These are phyloP conservation scores for Trypanosomatidae sp. DNA, from an alignment of 208 protist genomes.

Conservation along the genomic window DNA sequence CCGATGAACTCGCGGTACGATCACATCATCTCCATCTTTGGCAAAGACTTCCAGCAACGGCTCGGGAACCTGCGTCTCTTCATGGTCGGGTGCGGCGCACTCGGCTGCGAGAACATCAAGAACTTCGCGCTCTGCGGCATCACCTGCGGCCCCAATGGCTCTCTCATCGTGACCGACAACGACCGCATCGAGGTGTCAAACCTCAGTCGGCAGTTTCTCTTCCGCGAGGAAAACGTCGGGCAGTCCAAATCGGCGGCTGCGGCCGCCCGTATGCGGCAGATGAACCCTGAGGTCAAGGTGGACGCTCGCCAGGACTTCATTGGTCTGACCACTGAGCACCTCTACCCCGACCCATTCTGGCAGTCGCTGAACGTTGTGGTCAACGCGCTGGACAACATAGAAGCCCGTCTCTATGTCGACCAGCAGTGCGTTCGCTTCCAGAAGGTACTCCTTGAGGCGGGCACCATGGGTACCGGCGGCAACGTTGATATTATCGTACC, in stretches of 20 bases:
- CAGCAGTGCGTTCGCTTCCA: conserved; percentile 94
- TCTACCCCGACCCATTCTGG: conserved; percentile 98
- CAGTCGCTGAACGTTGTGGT: conserved; percentile 93
- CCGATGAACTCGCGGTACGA: conserved; percentile 66
- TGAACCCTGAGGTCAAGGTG: conserved; percentile 95
- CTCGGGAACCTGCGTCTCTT: conserved; percentile 82
- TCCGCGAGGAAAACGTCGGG: conserved; percentile 96
- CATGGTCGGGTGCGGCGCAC: conserved; percentile 98
- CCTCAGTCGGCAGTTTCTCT: conserved; percentile 99
- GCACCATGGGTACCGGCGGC: conserved; percentile 99
- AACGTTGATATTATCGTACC: conserved; percentile 99
- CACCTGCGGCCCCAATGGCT: conserved; percentile 73
- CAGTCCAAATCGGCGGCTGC: conserved; percentile 97
- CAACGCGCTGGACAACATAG: conserved; percentile 99
- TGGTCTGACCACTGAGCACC: conserved; percentile 94
- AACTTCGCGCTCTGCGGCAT: conserved; percentile 99
- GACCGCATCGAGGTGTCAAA: conserved; percentile 99
- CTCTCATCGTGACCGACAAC: conserved; percentile 98
- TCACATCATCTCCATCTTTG: conserved; percentile 77
- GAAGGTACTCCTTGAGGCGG: conserved; percentile 98
- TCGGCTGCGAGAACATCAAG: conserved; percentile 99
- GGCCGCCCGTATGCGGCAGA: conserved; percentile 86
- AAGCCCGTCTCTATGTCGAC: conserved; percentile 97
- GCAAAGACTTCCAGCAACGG: conserved; percentile 66
- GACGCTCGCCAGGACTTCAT: conserved; percentile 91